phyloP scores from a whole-genome alignment of 202 grass and related monocot species.

The Zoysia matrella region DNA sequence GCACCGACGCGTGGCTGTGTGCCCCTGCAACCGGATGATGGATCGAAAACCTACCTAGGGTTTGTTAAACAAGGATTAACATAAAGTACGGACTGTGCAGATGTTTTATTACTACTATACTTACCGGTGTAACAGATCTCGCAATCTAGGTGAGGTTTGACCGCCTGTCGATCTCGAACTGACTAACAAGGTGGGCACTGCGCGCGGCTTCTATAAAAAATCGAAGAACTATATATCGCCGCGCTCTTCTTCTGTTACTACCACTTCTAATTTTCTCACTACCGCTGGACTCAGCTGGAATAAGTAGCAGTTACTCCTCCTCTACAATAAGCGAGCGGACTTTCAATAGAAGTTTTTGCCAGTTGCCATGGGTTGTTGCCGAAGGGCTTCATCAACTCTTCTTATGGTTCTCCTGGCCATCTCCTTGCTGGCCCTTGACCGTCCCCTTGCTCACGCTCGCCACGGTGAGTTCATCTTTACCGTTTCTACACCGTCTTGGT shows the following conservation, averaged over 20 bases:
- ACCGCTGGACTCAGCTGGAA: not conserved
- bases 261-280: not conserved
- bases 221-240: not conserved
- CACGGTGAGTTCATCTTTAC: conserved; percentile 12
- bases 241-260: not conserved
- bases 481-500: no score
- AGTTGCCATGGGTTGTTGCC: conserved; percentile 40
- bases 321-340: not conserved
- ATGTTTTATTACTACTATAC: conserved; percentile 29
- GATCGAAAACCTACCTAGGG: conserved; percentile 25
- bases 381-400: not conserved
- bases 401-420: conserved; percentile 30
- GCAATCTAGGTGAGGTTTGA: conserved; percentile 38
- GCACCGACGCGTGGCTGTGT: conserved; percentile 28
- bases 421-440: conserved; percentile 35
- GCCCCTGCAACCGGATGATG: not conserved
- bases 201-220: conserved; percentile 30
- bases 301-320: not conserved
- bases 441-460: conserved; percentile 33
- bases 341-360: not conserved
- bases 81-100: conserved; percentile 42
- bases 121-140: conserved; percentile 44
- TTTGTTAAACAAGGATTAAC: conserved; percentile 37
- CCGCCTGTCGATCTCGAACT: conserved; percentile 28
- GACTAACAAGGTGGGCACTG: not conserved